Conservation (phyloP, 1,284 basidiomycete genomes). For the Schizopora paradoxa region DNA sequence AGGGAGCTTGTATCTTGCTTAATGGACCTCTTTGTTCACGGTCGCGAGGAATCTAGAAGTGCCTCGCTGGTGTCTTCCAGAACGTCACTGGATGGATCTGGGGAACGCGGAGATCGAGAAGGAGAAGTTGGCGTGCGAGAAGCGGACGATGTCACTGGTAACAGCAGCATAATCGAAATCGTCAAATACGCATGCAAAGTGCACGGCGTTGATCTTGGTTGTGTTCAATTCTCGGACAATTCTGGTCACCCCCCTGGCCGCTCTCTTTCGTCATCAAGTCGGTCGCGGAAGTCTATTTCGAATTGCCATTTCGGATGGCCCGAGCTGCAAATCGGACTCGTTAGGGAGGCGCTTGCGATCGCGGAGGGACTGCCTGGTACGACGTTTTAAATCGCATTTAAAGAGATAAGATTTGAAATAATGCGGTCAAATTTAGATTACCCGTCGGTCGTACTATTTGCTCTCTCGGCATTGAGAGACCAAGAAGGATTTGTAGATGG, state of each 20-base stretch:
- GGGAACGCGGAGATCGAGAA: no score
- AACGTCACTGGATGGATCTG: no score
- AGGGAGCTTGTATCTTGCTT: constrained; percentile 78
- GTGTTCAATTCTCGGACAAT: constrained; percentile 36
- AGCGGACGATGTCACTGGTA: constrained; percentile 71
- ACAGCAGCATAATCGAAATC: constrained; percentile 68
- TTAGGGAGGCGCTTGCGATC: constrained; percentile 86
- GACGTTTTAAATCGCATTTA: constrained; percentile 3
- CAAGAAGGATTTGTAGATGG: constrained; percentile 62
- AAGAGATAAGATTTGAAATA: constrained; percentile 13
- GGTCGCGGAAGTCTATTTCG: constrained; percentile 36
- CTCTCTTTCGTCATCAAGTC: constrained; percentile 1
- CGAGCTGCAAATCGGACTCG: constrained; percentile 84
- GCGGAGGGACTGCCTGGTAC: constrained; percentile 88
- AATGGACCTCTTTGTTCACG: constrained; percentile 75
- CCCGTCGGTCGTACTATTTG: constrained; percentile 69
- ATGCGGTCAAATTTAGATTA: constrained; percentile 48
- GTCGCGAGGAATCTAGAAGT: constrained; percentile 57
- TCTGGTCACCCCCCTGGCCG: constrained; percentile 3
- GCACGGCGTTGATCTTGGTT: constrained; percentile 74
- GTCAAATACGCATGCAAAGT: constrained; percentile 70
- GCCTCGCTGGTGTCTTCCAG: constrained; percentile 29
- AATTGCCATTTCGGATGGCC: constrained; percentile 71
- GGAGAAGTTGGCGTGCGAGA: constrained; percentile 63
- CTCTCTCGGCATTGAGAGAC: constrained; percentile 69